These are phyloP conservation scores for Russula sp. DNA, from an alignment of 768 basidiomycete genomes.

Conservation along the genomic window DNA sequence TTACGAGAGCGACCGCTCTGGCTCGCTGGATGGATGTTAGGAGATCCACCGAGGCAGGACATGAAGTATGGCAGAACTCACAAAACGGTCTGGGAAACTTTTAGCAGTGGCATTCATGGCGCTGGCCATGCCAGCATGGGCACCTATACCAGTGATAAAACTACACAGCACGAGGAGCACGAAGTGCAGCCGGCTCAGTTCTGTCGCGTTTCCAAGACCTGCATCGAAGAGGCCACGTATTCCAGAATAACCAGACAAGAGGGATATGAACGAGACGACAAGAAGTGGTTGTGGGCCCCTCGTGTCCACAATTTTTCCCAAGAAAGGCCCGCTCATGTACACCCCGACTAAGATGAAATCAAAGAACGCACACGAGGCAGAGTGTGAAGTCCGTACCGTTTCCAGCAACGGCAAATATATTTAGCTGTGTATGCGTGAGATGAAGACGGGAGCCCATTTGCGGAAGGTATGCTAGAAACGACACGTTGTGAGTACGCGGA, in stretches of 20 bases:
- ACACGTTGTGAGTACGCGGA: background rate
- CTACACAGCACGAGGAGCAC: conserved; percentile 50
- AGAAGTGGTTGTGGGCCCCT: conserved; percentile 67
- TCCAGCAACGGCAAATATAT: conserved; percentile 74
- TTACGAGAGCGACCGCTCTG: conserved; percentile 38
- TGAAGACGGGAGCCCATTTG: conserved; percentile 73
- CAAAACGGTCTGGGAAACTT: conserved; percentile 64
- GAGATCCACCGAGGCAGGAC: background rate
- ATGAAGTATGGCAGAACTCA: conserved; percentile 30
- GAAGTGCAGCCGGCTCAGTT: conserved; percentile 38
- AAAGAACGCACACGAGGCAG: background rate
- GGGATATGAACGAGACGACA: conserved; percentile 45
- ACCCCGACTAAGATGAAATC: conserved; percentile 51
- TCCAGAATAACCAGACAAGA: conserved; percentile 68
- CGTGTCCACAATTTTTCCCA: conserved; percentile 72
- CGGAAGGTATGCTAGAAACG: conserved; percentile 67
- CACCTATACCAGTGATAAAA: conserved; percentile 71
- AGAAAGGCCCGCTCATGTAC: conserved; percentile 66
- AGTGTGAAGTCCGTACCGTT: conserved; percentile 42
- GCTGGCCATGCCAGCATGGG: conserved; percentile 62
- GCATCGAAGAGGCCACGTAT: conserved; percentile 61
- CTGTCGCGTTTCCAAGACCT: conserved; percentile 29
- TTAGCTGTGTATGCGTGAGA: conserved; percentile 74
- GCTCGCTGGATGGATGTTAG: conserved; percentile 45
- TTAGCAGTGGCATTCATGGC: conserved; percentile 79